These are phyloP conservation scores for Xerocomellus dryophilus DNA, from an alignment of 768 basidiomycete species.

Conservation along the genomic window DNA sequence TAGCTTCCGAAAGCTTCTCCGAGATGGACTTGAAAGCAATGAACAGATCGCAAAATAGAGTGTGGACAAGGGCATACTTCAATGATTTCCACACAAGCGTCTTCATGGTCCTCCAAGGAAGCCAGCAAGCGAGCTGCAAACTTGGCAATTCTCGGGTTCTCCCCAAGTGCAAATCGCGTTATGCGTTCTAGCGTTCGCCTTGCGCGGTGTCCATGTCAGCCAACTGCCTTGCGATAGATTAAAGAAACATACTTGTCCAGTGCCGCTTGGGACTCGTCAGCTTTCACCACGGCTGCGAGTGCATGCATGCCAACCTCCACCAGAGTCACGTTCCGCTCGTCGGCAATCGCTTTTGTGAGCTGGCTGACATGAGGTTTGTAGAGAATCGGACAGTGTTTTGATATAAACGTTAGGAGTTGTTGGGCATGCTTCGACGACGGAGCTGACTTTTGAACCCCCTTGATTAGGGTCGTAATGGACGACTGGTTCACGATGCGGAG, in stretches of 20 bases:
- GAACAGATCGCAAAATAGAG: background rate
- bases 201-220: conserved; percentile 1
- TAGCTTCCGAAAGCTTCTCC: conserved; percentile 43
- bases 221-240: background rate
- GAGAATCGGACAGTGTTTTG: conserved; percentile 73
- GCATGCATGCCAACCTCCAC: conserved; percentile 75
- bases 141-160: conserved; percentile 70
- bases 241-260: conserved; percentile 60
- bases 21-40: conserved; percentile 51
- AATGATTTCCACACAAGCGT: conserved; percentile 52
- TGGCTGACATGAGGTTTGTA: conserved; percentile 74
- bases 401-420: conserved; percentile 54
- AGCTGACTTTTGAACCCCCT: conserved; percentile 54
- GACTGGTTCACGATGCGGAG: conserved; percentile 82
- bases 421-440: conserved; percentile 45
- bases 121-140: conserved; percentile 78
- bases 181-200: conserved; percentile 71
- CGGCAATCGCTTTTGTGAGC: conserved; percentile 68
- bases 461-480: conserved; percentile 76
- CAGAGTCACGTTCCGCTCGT: conserved; percentile 52
- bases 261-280: conserved; percentile 54
- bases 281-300: conserved; percentile 61
- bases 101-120: conserved; percentile 50
- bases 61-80: conserved; percentile 45
- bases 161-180: conserved; percentile 53